A percentile compares a stretch with the other conserved stretches of the same genome.
Evolutionary conservation across 2,329 filamentous ascomycete genomes (phyloP).

Genomic region (Bipolaris gigantea): DNA sequence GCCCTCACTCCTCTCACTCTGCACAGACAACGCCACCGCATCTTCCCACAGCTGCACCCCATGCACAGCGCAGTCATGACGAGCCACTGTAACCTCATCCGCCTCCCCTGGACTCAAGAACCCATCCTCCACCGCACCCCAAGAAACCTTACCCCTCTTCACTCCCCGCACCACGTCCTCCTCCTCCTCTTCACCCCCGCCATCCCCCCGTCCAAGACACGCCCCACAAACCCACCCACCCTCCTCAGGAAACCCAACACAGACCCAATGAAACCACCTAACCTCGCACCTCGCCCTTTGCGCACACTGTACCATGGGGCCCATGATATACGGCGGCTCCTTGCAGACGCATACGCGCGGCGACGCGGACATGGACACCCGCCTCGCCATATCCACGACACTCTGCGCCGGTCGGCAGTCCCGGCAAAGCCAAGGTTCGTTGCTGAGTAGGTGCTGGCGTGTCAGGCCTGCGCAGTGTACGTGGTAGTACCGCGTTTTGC

Average conservation of each 20-base stretch:
- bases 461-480: not conserved
- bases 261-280: not conserved
- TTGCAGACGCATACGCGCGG: not conserved
- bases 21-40: too few relatives aligned
- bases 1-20: too few relatives aligned
- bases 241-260: not conserved
- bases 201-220: not conserved
- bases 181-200: not conserved
- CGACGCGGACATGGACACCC: too few relatives aligned
- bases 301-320: not conserved
- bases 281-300: not conserved
- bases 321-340: not conserved
- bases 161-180: not conserved
- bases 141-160: not conserved
- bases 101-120: not conserved
- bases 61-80: too few relatives aligned
- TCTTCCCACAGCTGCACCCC: too few relatives aligned
- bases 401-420: not conserved
- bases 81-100: not conserved
- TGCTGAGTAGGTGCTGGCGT: not conserved
- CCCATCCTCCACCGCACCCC: not conserved
- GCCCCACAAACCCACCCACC: not conserved
- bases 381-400: too few relatives aligned
- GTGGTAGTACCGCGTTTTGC: slow-evolving; percentile 4
- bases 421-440: not conserved